Conservation (phyloP, 768 basidiomycete genomes). For the Dioszegia aurantiaca region DNA sequence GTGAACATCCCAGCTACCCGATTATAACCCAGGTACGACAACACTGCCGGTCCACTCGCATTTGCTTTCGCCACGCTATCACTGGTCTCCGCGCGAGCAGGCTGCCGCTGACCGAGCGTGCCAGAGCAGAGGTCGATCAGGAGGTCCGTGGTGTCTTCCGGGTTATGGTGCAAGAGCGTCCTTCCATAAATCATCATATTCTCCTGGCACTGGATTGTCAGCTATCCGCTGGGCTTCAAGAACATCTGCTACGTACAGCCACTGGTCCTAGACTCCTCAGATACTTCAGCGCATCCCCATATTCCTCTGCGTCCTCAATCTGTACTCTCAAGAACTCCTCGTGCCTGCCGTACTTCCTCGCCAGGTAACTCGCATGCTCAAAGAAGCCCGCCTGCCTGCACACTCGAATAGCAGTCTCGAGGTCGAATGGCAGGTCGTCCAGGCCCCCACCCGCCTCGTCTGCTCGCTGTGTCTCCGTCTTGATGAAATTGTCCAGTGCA, state of each 20-base stretch:
- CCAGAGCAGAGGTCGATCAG: slow-evolving; percentile 89
- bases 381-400: slow-evolving; percentile 96
- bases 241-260: slow-evolving; percentile 59
- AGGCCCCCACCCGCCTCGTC: slow-evolving; percentile 49
- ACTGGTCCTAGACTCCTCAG: slow-evolving; percentile 73
- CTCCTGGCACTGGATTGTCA: slow-evolving; percentile 64
- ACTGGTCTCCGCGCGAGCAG: slow-evolving; percentile 38
- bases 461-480: slow-evolving; percentile 65
- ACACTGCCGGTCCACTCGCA: slow-evolving; percentile 61
- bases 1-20: slow-evolving; percentile 56
- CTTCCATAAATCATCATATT: slow-evolving; percentile 85
- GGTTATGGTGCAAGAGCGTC: slow-evolving; percentile 74
- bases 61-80: slow-evolving; percentile 18
- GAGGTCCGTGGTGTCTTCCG: slow-evolving; percentile 82
- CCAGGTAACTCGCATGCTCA: slow-evolving; percentile 88
- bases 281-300: slow-evolving; percentile 75
- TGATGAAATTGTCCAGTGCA: slow-evolving; percentile 87
- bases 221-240: neutral
- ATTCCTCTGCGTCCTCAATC: slow-evolving; percentile 85
- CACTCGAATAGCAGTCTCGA: slow-evolving; percentile 94
- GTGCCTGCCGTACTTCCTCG: slow-evolving; percentile 83
- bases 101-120: slow-evolving; percentile 53
- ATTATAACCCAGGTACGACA: slow-evolving; percentile 75
- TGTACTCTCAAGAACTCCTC: slow-evolving; percentile 91
- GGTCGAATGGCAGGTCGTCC: slow-evolving; percentile 83